Conservation (phyloP, 2,329 filamentous ascomycete species). For the Alternaria incomplexa region DNA sequence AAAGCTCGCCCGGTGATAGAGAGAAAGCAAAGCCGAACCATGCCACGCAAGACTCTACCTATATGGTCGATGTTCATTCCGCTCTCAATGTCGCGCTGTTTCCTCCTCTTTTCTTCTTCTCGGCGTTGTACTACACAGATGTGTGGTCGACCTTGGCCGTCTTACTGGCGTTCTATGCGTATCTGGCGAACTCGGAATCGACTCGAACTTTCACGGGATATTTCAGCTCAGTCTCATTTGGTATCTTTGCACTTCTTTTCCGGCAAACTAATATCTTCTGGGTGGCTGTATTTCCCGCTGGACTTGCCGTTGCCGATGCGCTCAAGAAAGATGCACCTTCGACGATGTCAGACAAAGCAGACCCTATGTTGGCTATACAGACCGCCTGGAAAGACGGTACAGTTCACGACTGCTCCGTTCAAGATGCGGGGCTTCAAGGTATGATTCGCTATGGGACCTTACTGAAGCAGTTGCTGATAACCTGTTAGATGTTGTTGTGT, state of each 20-base stretch:
- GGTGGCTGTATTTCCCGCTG: slow-evolving; percentile 80
- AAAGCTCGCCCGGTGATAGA: neutral
- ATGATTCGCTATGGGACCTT: neutral
- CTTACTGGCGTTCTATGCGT: slow-evolving; percentile 68
- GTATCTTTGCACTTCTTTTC: slow-evolving; percentile 73
- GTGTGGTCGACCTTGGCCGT: slow-evolving; percentile 80
- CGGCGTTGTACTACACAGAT: slow-evolving; percentile 93
- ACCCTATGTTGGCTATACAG: slow-evolving; percentile 9
- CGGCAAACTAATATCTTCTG: slow-evolving; percentile 98
- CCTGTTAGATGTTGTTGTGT: slow-evolving; percentile 31
- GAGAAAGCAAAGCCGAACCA: neutral
- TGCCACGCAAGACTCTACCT: slow-evolving; percentile 37
- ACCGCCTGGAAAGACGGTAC: slow-evolving; percentile 30
- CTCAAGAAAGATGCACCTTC: slow-evolving; percentile 25
- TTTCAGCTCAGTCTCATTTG: slow-evolving; percentile 56
- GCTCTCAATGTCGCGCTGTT: slow-evolving; percentile 84
- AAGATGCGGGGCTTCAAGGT: slow-evolving; percentile 35
- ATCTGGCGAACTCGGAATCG: slow-evolving; percentile 40
- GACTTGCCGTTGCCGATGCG: slow-evolving; percentile 44
- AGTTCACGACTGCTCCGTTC: slow-evolving; percentile 30
- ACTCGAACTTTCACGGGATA: slow-evolving; percentile 19
- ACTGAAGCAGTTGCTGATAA: neutral
- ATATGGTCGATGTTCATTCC: slow-evolving; percentile 59
- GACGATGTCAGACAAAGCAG: neutral
- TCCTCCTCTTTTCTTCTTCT: slow-evolving; percentile 94